Evolutionary conservation across 495 filamentous ascomycete genomes (phyloP).

Genomic region (Aspergillus steynii): DNA sequence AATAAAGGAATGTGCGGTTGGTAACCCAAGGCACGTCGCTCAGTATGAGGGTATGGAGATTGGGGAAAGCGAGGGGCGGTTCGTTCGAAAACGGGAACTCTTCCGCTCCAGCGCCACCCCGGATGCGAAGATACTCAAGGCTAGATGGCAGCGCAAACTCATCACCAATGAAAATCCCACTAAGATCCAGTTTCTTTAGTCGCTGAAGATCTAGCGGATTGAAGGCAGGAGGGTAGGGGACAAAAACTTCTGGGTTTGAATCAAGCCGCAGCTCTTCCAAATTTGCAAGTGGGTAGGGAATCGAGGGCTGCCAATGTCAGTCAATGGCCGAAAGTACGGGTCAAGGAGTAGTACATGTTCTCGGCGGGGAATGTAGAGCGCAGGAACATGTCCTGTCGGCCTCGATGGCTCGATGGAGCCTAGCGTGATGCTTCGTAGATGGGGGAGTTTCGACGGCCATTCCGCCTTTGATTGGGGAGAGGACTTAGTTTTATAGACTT

Average conservation of each 20-base stretch:
- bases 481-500: constrained; percentile 31
- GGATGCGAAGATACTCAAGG: constrained; percentile 34
- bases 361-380: constrained; percentile 23
- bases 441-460: constrained; percentile 36
- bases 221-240: constrained; percentile 22
- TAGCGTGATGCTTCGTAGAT: constrained; percentile 37
- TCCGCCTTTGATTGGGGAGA: constrained; percentile 14
- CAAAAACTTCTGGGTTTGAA: constrained; percentile 27
- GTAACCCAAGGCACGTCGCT: constrained; percentile 30
- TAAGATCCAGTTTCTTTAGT: constrained; percentile 36
- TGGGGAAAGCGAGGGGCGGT: constrained; percentile 20
- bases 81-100: constrained; percentile 17
- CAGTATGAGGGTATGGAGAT: constrained; percentile 36
- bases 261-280: constrained; percentile 39
- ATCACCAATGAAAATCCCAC: constrained; percentile 23
- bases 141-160: constrained; percentile 28
- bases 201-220: constrained; percentile 18
- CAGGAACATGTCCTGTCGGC: constrained; percentile 7
- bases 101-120: constrained; percentile 24
- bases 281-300: constrained; percentile 31
- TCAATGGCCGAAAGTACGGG: not conserved
- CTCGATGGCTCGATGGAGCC: constrained; percentile 14
- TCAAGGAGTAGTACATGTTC: constrained; percentile 7
- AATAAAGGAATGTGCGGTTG: constrained; percentile 10
- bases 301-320: constrained; percentile 2